Percentiles rank a stretch among this genome's conserved stretches.
Evolutionary conservation across 139 green algal species (phyloP).

Genomic region (Micromonas pusilla): DNA sequence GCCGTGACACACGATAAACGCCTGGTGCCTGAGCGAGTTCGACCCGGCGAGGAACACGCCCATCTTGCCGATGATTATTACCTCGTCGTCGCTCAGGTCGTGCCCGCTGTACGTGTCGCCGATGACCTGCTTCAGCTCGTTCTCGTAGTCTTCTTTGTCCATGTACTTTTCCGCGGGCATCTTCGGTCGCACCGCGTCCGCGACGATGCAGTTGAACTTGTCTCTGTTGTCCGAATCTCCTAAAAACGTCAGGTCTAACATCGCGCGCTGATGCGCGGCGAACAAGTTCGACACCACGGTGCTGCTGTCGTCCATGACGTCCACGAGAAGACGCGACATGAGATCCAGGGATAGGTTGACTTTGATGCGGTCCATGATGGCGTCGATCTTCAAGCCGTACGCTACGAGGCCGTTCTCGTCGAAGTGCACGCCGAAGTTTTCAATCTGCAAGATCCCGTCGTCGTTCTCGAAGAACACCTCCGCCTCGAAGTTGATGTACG

Average conservation of each 20-base stretch:
- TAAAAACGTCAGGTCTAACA: constrained; percentile 25
- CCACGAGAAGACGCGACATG: constrained; percentile 24
- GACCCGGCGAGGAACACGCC: constrained; percentile 12
- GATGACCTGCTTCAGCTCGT: constrained; percentile 34
- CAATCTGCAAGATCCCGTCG: constrained; percentile 17
- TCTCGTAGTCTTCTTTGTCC: constrained; percentile 20
- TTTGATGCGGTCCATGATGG: constrained; percentile 10
- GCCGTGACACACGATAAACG: neutral
- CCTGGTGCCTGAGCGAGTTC: neutral
- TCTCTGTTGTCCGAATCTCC: constrained; percentile 20
- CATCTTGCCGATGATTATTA: constrained; percentile 22
- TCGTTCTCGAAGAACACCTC: constrained; percentile 10
- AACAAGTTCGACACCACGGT: constrained; percentile 29
- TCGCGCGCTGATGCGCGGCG: constrained; percentile 16
- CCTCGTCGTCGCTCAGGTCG: constrained; percentile 17
- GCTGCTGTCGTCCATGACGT: constrained; percentile 23
- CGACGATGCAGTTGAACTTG: constrained; percentile 31
- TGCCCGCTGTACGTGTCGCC: constrained; percentile 12
- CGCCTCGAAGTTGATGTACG: constrained; percentile 35
- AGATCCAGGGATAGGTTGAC: constrained; percentile 15
- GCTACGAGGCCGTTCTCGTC: constrained; percentile 21
- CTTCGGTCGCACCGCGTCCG: neutral
- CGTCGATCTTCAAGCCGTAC: constrained; percentile 22
- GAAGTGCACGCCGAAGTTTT: constrained; percentile 30
- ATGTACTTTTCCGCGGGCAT: constrained; percentile 22